phyloP scores from a whole-genome alignment of 768 basidiomycete genomes.

The Lactarius sp. region DNA sequence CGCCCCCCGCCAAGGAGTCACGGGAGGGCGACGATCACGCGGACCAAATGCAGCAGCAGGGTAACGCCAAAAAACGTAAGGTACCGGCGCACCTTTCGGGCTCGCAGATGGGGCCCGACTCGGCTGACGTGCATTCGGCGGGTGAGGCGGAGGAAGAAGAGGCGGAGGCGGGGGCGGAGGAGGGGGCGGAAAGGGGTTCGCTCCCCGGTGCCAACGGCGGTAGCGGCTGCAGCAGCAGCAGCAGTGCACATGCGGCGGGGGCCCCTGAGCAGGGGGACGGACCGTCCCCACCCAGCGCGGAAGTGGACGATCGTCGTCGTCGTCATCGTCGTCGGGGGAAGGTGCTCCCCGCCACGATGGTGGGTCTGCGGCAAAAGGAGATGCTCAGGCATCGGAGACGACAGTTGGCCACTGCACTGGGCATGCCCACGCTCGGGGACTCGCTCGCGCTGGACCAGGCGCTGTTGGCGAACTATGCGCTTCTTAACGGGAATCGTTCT shows the following conservation, averaged over 20 bases:
- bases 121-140: slow-evolving; percentile 34
- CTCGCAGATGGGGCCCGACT: slow-evolving; percentile 40
- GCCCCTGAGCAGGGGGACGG: slow-evolving; percentile 1
- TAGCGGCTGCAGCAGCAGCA: no score
- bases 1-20: slow-evolving; percentile 41
- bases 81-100: slow-evolving; percentile 61
- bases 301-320: slow-evolving; percentile 28
- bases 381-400: slow-evolving; percentile 61
- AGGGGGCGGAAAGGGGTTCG: slow-evolving; percentile 24
- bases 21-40: slow-evolving; percentile 57
- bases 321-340: slow-evolving; percentile 37
- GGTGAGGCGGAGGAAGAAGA: no score
- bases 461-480: slow-evolving; percentile 44
- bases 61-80: slow-evolving; percentile 86
- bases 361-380: slow-evolving; percentile 73
- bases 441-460: slow-evolving; percentile 76
- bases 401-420: slow-evolving; percentile 66
- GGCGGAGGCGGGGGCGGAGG: slow-evolving; percentile 35
- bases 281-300: neutral
- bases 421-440: slow-evolving; percentile 60
- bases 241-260: neutral
- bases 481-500: slow-evolving; percentile 20
- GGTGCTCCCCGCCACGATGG: slow-evolving; percentile 56
- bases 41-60: slow-evolving; percentile 69
- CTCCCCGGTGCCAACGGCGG: neutral